Base-by-base conservation (phyloP, 139 green algal species). In the Chlamydomonas sp. region DNA sequence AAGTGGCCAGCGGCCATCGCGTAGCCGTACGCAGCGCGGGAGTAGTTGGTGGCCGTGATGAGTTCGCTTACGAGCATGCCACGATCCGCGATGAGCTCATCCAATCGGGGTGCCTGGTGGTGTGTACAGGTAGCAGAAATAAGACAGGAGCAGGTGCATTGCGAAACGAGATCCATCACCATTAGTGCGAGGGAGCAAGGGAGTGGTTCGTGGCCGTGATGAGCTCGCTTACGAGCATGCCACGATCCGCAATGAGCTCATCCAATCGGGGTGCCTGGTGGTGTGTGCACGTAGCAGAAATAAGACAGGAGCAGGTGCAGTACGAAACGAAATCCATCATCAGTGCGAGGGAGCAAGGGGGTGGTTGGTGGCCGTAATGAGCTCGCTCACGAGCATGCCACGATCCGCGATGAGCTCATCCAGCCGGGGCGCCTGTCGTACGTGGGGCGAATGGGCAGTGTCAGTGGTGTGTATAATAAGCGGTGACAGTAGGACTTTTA, bases 11-110 rank as follows among this genome's bases (percentile, higher is more conserved):
- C 80, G 22, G 73, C 73, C 36, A 79, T 75, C 29, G 72, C 67
- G 35, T 86, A 88, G 0, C 82, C 82, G 57, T 88, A 88, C 13
- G 82, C 82, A 8, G 79, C 82, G n/a, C 73, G 67, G 5, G 69
- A 37, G 54, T 83, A 82, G 62, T 75, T 76, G 3, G 81, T 76
- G 30, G 71, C 78, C 5, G 58, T 68, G 1, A 85, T 29, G n/a
- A 87, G 71, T 43, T 84, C 74, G 2, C 73, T 47, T 24, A 82
- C 26, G 22, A 82, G 62, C 29, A 31, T 39, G 1, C 24, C 26
- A 2, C 60, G 64, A 20, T 81, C 57, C 64, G 54, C 16, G 26
- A 38, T 30, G 22, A 67, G 60, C 30, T 49, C 8, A 6, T 39
- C 28, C 10, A 67, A 20, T 8, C 30, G 10, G 6, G 28, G 31